A percentile compares a stretch with the other conserved stretches of the same genome.
Evolutionary conservation across 371 early-diverging fungal species (phyloP).

Genomic region (Fennellomyces sp.): DNA sequence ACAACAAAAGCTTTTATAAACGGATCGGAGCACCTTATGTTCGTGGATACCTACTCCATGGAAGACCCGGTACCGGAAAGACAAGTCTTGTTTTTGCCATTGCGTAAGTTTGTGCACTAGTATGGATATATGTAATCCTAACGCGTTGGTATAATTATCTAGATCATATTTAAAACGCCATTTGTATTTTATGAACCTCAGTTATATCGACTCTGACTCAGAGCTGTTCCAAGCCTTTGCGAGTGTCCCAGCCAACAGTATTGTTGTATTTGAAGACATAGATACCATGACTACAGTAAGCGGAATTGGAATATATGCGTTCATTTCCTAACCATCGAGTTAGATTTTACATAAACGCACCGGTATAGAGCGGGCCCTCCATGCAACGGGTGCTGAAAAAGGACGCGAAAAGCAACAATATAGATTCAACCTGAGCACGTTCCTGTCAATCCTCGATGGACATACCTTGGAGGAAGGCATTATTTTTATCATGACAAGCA

Average conservation of each 20-base stretch:
- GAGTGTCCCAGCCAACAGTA: conserved; percentile 73
- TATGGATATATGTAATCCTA: background rate
- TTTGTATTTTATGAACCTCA: conserved; percentile 76
- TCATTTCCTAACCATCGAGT: background rate
- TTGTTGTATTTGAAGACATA: conserved; percentile 88
- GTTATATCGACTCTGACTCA: conserved; percentile 65
- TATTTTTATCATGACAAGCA: conserved; percentile 87
- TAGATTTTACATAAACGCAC: conserved; percentile 6
- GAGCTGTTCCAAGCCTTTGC: conserved; percentile 67
- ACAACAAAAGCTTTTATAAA: conserved; percentile 56
- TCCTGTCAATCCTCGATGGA: conserved; percentile 85
- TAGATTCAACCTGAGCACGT: conserved; percentile 70
- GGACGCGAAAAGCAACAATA: background rate
- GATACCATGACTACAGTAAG: conserved; percentile 68
- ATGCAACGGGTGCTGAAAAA: background rate
- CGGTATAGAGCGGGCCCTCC: background rate
- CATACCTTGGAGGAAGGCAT: conserved; percentile 76
- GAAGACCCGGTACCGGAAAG: conserved; percentile 87
- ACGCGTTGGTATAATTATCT: background rate
- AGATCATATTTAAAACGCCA: conserved; percentile 63
- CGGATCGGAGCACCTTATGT: conserved; percentile 70
- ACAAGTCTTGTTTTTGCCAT: conserved; percentile 84
- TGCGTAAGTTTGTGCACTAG: conserved; percentile 37
- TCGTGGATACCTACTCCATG: conserved; percentile 78
- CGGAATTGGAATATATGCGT: background rate